phyloP scores from a whole-genome alignment of 768 basidiomycete species.

The Pleurotus tuoliensis region DNA sequence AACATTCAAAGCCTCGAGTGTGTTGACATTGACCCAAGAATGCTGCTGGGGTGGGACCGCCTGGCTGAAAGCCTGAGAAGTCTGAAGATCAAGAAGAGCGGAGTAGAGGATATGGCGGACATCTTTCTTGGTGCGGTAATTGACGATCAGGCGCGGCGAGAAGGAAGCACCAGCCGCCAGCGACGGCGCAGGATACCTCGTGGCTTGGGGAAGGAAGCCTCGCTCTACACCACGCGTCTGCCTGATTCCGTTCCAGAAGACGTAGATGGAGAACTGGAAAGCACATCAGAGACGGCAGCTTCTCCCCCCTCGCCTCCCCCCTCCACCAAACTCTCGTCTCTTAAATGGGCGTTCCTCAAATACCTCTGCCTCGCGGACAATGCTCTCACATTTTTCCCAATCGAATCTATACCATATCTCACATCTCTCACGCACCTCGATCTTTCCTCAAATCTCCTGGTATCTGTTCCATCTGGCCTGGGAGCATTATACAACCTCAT shows the following conservation, averaged over 20 bases:
- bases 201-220: constrained; percentile 34
- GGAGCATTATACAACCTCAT: constrained; percentile 71
- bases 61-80: constrained; percentile 67
- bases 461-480: constrained; percentile 80
- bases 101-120: constrained; percentile 76
- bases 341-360: constrained; percentile 74
- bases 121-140: constrained; percentile 75
- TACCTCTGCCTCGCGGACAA: constrained; percentile 80
- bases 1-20: constrained; percentile 75
- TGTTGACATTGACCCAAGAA: constrained; percentile 77
- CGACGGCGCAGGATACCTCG: constrained; percentile 41
- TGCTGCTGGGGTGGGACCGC: constrained; percentile 79
- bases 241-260: constrained; percentile 59
- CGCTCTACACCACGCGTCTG: constrained; percentile 46
- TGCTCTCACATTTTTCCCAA: constrained; percentile 74
- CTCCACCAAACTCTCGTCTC: constrained; percentile 41
- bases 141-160: constrained; percentile 68
- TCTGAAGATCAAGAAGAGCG: constrained; percentile 75
- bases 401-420: constrained; percentile 60
- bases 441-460: constrained; percentile 86
- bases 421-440: constrained; percentile 79
- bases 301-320: constrained; percentile 24
- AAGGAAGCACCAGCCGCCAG: constrained; percentile 47
- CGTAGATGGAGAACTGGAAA: constrained; percentile 19
- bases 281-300: neutral